These are phyloP conservation scores for Talaromyces atroroseus DNA, from an alignment of 2,329 filamentous ascomycete species.

Conservation along the genomic window DNA sequence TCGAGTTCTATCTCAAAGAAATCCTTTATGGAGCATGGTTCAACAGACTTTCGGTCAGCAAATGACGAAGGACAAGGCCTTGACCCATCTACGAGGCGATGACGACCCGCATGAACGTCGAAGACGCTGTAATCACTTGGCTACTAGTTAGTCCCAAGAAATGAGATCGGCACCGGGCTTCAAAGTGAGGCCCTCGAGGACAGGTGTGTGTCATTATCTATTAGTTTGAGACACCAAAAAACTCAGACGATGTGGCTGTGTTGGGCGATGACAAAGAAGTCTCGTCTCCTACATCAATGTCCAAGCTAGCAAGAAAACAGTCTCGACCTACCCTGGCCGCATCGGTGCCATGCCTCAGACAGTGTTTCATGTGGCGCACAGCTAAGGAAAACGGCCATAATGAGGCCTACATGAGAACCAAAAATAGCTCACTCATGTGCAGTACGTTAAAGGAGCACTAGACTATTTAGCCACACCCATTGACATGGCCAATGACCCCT, in stretches of 20 bases:
- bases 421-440: conserved; percentile 79
- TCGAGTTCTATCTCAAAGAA: neutral
- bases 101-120: conserved; percentile 74
- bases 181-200: conserved; percentile 50
- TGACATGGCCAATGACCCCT: conserved; percentile 64
- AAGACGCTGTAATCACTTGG: conserved; percentile 69
- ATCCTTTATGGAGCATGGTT: conserved; percentile 50
- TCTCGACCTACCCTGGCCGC: conserved; percentile 48
- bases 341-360: conserved; percentile 17
- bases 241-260: conserved; percentile 13
- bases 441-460: conserved; percentile 85
- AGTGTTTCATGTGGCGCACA: conserved; percentile 7
- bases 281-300: conserved; percentile 67
- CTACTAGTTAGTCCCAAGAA: neutral
- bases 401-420: conserved; percentile 61
- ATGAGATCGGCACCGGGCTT: neutral
- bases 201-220: conserved; percentile 58
- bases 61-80: conserved; percentile 15
- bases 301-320: conserved; percentile 78
- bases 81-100: conserved; percentile 71
- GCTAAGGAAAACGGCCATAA: conserved; percentile 4
- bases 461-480: conserved; percentile 57
- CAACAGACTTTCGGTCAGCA: conserved; percentile 60
- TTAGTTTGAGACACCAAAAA: neutral
- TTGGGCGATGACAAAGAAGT: conserved; percentile 26